These are phyloP conservation scores for Digitaria exilis DNA, from an alignment of 202 grass and related monocot species.

Conservation along the genomic window DNA sequence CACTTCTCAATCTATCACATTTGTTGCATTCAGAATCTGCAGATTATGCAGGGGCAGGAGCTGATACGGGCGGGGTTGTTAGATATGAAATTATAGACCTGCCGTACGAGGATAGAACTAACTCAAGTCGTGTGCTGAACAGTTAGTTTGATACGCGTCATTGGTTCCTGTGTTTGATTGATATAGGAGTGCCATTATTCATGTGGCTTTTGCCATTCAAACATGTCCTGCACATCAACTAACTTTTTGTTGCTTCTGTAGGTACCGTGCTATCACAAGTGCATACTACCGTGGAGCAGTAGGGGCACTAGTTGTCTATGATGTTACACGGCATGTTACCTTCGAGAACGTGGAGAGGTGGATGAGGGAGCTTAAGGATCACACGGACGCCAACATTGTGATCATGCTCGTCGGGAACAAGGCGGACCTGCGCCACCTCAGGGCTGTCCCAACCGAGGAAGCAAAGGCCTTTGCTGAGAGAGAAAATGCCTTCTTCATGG, in stretches of 20 bases:
- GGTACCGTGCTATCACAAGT: slow-evolving; percentile 90
- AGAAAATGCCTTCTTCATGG: slow-evolving; percentile 85
- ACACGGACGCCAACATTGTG: slow-evolving; percentile 89
- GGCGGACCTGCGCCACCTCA: slow-evolving; percentile 82
- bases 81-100: not conserved
- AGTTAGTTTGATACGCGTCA: not conserved
- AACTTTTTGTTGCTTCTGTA: slow-evolving; percentile 29
- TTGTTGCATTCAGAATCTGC: not conserved
- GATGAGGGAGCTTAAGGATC: slow-evolving; percentile 86
- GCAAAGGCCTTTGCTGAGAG: slow-evolving; percentile 77
- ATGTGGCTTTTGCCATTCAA: not conserved
- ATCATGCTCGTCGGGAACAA: slow-evolving; percentile 97
- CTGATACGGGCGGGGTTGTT: not conserved
- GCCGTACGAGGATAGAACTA: not conserved
- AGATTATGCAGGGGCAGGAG: slow-evolving; percentile 29
- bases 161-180: not conserved
- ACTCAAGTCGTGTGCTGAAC: slow-evolving; percentile 4
- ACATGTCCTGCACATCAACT: not conserved
- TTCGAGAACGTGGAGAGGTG: slow-evolving; percentile 93
- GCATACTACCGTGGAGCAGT: slow-evolving; percentile 88
- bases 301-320: slow-evolving; percentile 78
- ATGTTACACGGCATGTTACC: slow-evolving; percentile 81
- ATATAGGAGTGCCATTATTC: not conserved
- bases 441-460: slow-evolving; percentile 63
- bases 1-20: not conserved